phyloP scores from a whole-genome alignment of 345 rosid species.

The Boechera divaricarpa region DNA sequence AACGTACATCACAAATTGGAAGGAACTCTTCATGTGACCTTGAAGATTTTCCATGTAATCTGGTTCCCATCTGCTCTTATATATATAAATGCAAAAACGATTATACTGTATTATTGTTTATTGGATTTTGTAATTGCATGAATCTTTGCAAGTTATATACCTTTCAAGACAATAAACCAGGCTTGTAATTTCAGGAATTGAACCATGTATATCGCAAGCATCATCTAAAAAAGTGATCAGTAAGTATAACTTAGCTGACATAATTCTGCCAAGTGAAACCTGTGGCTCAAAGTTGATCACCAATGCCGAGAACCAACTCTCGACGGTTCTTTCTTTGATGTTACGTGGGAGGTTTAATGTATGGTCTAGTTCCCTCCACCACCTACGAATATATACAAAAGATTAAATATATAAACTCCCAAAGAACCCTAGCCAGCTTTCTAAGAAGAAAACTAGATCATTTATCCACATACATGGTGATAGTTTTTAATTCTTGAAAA shows the following conservation, averaged over 20 bases:
- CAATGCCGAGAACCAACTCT: slow-evolving; percentile 11
- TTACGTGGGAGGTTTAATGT: background rate
- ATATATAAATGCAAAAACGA: background rate
- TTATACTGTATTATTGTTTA: background rate
- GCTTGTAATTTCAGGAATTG: slow-evolving; percentile 1
- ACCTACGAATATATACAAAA: slow-evolving; percentile 16
- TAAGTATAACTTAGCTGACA: slow-evolving; percentile 25
- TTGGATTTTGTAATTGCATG: background rate
- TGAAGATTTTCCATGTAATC: slow-evolving; percentile 28
- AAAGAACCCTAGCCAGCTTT: background rate
- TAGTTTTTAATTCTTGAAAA: slow-evolving; percentile 28
- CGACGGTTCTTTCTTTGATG: slow-evolving; percentile 20
- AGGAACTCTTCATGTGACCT: slow-evolving; percentile 21
- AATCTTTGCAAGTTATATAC: background rate
- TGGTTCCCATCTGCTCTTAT: slow-evolving; percentile 25
- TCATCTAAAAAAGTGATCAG: slow-evolving; percentile 10
- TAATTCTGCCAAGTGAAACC: slow-evolving; percentile 28
- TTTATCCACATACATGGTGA: slow-evolving; percentile 10
- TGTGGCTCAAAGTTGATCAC: slow-evolving; percentile 29
- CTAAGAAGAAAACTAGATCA: background rate
- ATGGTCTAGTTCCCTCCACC: slow-evolving; percentile 22
- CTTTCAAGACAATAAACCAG: slow-evolving; percentile 24
- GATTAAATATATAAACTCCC: background rate
- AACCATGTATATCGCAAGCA: slow-evolving; percentile 27
- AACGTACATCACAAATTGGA: slow-evolving; percentile 20